These are phyloP conservation scores for Aspergillus arachidicola DNA, from an alignment of 2,329 filamentous ascomycete genomes.

Conservation along the genomic window DNA sequence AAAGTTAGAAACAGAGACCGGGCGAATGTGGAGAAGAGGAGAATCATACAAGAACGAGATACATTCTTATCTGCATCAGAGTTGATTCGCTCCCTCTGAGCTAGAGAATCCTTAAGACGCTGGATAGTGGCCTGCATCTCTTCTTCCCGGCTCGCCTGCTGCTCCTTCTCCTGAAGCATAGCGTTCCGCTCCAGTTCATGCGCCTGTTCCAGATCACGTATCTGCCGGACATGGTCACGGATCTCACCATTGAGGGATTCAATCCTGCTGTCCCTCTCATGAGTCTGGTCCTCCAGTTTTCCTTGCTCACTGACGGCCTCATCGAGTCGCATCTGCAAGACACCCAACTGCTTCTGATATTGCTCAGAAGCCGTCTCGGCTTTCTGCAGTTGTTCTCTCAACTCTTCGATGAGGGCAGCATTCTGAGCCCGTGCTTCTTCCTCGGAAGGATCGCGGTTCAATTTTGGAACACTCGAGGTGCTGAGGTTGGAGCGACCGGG, in stretches of 20 bases:
- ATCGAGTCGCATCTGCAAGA: slow-evolving; percentile 82
- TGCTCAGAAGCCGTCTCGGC: slow-evolving; percentile 78
- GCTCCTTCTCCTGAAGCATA: slow-evolving; percentile 89
- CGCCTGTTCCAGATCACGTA: slow-evolving; percentile 87
- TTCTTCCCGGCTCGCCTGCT: slow-evolving; percentile 79
- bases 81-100: slow-evolving; percentile 67
- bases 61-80: slow-evolving; percentile 54
- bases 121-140: slow-evolving; percentile 90
- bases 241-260: slow-evolving; percentile 83
- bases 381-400: slow-evolving; percentile 79
- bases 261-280: slow-evolving; percentile 82
- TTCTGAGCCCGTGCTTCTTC: slow-evolving; percentile 79
- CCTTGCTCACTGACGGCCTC: slow-evolving; percentile 81
- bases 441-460: slow-evolving; percentile 56
- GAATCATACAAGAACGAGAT: slow-evolving; percentile 54
- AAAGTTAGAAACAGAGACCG: slow-evolving; percentile 21
- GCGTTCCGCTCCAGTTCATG: slow-evolving; percentile 88
- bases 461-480: slow-evolving; percentile 48
- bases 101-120: slow-evolving; percentile 84
- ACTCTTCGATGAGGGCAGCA: slow-evolving; percentile 75
- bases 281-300: slow-evolving; percentile 82
- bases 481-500: slow-evolving; percentile 49
- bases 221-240: slow-evolving; percentile 77
- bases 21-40: not conserved
- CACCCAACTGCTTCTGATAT: slow-evolving; percentile 79